Evolutionary conservation across 768 basidiomycete genomes (phyloP), one percentile per base, ranked within the genome.

Genomic region (Lanmaoa pseudosensibilis): DNA sequence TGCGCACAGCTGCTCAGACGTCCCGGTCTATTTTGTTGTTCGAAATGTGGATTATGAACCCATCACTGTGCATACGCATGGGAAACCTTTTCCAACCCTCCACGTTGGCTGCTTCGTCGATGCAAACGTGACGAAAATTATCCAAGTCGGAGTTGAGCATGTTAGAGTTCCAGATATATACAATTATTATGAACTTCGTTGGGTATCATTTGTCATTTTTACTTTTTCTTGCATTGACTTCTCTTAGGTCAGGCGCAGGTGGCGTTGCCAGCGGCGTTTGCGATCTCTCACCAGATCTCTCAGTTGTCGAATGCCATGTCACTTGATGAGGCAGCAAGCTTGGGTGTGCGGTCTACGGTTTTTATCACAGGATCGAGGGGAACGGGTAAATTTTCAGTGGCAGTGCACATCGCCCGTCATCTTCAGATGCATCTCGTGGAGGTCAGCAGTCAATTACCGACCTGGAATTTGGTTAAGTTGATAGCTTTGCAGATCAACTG

Each of bases 31-130:
- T 65, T 98, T 98, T 70, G 75, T 84, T 54, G 78, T 98, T 47
- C 90, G 90, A 15, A 83, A 88, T 53, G 72, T 97, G 34, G 88
- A 90, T 33, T 83, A 85, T 65, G 83, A 85, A 50, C 73, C 84
- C 0, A 68, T 84, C 7, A 64, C 78, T 34, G 70, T 32, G 10
- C 69, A 73, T 39, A 70, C 71, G 33, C 60, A 55, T 7, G 81
- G 83, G 60, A 75, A 80, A 23, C 82, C 84, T 16, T 80, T 80
- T 2, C 78, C 80, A 0, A 69, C 80, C 19, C 90, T 89, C 5
- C 84, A 91, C 63, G 68, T 94, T 18, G 96, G 96, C 0, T 95
- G 89, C 65, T 90, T 90, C 81, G 78, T 97, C 19, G 92, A 98
- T 63, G 73, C 85, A 1, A 68, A 77, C 2, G 67, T 79, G 8